A percentile compares a stretch with the other conserved stretches of the same genome.
Evolutionary conservation across 805 yeast genomes (phyloP).

Genomic region (Nakazawaea anatomiae): DNA sequence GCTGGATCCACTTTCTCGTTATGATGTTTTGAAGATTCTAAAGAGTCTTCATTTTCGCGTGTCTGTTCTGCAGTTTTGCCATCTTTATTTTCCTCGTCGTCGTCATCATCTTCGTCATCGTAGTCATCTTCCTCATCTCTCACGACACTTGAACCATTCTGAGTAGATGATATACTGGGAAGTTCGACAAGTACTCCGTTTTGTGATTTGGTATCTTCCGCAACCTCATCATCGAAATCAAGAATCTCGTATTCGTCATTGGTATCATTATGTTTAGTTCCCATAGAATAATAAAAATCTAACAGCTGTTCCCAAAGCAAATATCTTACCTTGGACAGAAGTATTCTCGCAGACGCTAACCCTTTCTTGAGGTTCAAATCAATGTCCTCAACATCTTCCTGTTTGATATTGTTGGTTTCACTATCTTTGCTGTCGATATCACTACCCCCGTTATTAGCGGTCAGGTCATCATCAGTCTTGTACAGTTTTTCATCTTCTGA

Average conservation of each 20-base stretch:
- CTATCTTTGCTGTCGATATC: conserved; percentile 10
- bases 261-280: conserved; percentile 11
- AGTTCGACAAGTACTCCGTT: background rate
- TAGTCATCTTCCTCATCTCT: conserved; percentile 25
- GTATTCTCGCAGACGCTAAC: conserved; percentile 39
- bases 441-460: background rate
- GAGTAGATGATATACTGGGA: background rate
- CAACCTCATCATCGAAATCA: conserved; percentile 14
- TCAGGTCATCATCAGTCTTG: background rate
- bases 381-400: conserved; percentile 25
- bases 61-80: conserved; percentile 6
- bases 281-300: conserved; percentile 27
- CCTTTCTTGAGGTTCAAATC: conserved; percentile 42
- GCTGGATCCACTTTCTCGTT: background rate
- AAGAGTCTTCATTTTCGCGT: background rate
- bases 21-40: background rate
- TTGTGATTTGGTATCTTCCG: too few species aligned
- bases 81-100: conserved; percentile 12
- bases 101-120: conserved; percentile 26
- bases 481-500: background rate
- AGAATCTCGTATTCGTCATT: conserved; percentile 9
- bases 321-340: conserved; percentile 62
- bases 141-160: background rate
- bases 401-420: background rate
- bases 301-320: conserved; percentile 69